These are phyloP conservation scores for Ascochyta fabae DNA, from an alignment of 2,329 filamentous ascomycete genomes.

Conservation along the genomic window DNA sequence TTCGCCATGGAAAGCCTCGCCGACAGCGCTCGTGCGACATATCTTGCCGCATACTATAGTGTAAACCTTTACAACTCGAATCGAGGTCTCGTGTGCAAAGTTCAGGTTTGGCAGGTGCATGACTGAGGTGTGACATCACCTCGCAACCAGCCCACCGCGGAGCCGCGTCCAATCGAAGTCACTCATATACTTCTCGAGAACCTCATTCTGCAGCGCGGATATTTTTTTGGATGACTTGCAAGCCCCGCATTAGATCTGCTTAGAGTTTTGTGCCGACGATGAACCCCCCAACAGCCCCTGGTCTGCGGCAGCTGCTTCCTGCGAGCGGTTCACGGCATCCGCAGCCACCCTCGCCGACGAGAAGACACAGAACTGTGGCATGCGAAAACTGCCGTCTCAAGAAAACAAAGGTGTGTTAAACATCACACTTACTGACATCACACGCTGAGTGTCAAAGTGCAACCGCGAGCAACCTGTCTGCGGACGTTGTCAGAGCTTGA, in stretches of 20 bases:
- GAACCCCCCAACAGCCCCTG: background rate
- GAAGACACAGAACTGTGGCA: background rate
- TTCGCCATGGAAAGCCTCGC: no score
- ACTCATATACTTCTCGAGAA: background rate
- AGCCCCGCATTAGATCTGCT: background rate
- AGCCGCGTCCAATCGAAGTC: background rate
- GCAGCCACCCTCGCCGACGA: background rate
- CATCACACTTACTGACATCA: background rate
- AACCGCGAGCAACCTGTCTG: background rate
- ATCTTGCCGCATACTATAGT: no score
- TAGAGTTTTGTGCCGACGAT: background rate
- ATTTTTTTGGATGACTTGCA: background rate
- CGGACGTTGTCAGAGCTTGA: background rate
- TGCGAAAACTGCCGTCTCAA: background rate
- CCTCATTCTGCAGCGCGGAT: background rate
- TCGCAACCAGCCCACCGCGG: background rate
- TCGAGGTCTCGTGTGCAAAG: no score
- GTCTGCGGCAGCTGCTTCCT: background rate
- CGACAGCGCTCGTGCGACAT: no score
- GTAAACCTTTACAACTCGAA: no score
- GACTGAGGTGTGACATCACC: background rate
- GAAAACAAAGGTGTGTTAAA: background rate
- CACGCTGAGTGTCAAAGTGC: background rate
- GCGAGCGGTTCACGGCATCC: background rate
- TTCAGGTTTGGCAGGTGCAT: background rate